Evolutionary conservation across 106 monocot genomes (phyloP).

Genomic region (Phalaenopsis aphrodite): DNA sequence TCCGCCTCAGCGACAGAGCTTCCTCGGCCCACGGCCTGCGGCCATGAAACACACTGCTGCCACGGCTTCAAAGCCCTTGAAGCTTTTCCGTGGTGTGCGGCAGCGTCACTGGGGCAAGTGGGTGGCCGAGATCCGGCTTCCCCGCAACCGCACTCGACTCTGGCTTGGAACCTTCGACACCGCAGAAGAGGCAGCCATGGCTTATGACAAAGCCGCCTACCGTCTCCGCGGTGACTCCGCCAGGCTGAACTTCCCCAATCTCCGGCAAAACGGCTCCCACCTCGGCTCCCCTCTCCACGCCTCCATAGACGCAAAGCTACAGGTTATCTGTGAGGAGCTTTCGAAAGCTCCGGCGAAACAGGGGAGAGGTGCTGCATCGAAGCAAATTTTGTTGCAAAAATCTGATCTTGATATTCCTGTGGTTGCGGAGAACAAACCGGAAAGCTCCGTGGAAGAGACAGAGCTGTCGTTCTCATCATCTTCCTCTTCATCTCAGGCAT

Average conservation of each 20-base stretch:
- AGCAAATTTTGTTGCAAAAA: background rate
- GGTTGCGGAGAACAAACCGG: conserved; percentile 6
- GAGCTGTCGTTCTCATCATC: conserved; percentile 11
- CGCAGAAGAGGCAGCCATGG: conserved; percentile 58
- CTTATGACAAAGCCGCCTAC: conserved; percentile 62
- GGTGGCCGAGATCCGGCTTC: conserved; percentile 74
- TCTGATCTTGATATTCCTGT: background rate
- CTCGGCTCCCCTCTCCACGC: conserved; percentile 18
- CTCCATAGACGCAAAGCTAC: conserved; percentile 44
- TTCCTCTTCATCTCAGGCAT: conserved; percentile 9
- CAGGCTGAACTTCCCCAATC: conserved; percentile 52
- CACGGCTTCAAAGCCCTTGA: conserved; percentile 20
- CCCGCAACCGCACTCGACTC: conserved; percentile 50
- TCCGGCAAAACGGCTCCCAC: conserved; percentile 9
- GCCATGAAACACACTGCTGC: conserved; percentile 33
- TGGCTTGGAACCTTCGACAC: conserved; percentile 81
- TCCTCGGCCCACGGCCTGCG: conserved; percentile 15
- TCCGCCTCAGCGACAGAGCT: background rate
- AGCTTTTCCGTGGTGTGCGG: conserved; percentile 72
- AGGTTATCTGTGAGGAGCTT: conserved; percentile 31
- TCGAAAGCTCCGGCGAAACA: conserved; percentile 4
- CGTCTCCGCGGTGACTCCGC: conserved; percentile 59
- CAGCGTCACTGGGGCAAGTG: conserved; percentile 84
- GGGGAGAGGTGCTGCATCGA: background rate
- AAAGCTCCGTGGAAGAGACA: conserved; percentile 6